phyloP scores from a whole-genome alignment of 495 filamentous ascomycete species.

The Clohesyomyces aquaticus region DNA sequence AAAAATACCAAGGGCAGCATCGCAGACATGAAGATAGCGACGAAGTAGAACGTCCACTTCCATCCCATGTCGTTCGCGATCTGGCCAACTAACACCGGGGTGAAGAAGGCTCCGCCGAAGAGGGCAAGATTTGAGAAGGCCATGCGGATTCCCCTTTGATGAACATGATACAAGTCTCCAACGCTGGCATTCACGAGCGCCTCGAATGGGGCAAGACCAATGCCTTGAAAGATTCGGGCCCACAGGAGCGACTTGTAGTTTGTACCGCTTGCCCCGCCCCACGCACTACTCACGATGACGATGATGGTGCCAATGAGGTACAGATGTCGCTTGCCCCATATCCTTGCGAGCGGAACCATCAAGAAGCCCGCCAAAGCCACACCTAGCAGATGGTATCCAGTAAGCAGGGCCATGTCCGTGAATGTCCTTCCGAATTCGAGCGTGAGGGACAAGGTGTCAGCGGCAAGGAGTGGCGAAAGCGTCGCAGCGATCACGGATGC shows the following conservation, averaged over 20 bases:
- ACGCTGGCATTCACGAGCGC: conserved; percentile 52
- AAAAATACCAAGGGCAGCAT: conserved; percentile 57
- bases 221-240: conserved; percentile 57
- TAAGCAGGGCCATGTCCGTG: conserved; percentile 75
- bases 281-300: conserved; percentile 70
- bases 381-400: conserved; percentile 85
- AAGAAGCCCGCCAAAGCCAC: conserved; percentile 79
- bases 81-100: conserved; percentile 83
- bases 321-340: conserved; percentile 90
- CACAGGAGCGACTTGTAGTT: conserved; percentile 73
- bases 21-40: conserved; percentile 51
- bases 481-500: conserved; percentile 79
- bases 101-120: conserved; percentile 91
- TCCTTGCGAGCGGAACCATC: conserved; percentile 82
- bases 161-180: conserved; percentile 42
- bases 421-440: conserved; percentile 63
- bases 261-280: conserved; percentile 72
- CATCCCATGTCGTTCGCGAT: conserved; percentile 77
- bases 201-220: conserved; percentile 53
- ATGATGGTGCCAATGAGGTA: conserved; percentile 80
- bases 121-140: conserved; percentile 85
- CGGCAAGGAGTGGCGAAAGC: conserved; percentile 81
- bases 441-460: conserved; percentile 76
- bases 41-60: conserved; percentile 57
- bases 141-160: conserved; percentile 87